Conservation (phyloP, 345 rosid genomes). For the Microcos paniculata region DNA sequence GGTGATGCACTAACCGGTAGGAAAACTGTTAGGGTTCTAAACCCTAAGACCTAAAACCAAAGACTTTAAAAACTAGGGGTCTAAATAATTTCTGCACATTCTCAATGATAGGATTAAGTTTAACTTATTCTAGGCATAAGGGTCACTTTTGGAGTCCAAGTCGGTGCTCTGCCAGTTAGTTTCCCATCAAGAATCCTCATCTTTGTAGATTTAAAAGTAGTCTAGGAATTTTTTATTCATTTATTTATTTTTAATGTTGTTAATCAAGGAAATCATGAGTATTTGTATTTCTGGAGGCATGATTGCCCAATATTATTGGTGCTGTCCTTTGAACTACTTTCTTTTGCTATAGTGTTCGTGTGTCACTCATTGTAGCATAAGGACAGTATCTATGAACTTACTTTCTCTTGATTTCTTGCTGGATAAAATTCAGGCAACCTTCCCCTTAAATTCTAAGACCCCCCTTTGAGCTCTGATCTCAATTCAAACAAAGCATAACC, state of each 20-base stretch:
- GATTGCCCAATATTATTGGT: not conserved
- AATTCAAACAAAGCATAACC: not conserved
- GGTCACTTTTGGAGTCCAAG: not conserved
- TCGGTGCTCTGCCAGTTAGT: not conserved
- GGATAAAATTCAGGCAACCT: not conserved
- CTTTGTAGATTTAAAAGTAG: not conserved
- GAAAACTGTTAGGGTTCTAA: no score
- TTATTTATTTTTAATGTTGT: not conserved
- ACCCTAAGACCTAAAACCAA: no score
- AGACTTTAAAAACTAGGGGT: not conserved
- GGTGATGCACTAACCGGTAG: not conserved
- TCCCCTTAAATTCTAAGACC: not conserved
- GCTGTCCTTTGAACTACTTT: not conserved
- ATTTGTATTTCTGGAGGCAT: not conserved
- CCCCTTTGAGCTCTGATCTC: not conserved
- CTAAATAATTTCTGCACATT: not conserved
- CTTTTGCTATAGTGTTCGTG: not conserved
- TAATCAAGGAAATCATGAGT: not conserved
- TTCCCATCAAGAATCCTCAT: slow-evolving; percentile 1
- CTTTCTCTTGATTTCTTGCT: not conserved
- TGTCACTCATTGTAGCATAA: not conserved
- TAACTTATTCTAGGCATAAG: not conserved
- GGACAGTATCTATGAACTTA: not conserved
- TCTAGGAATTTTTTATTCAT: not conserved
- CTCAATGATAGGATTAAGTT: not conserved